Base-by-base conservation (phyloP, 2,329 filamentous ascomycete genomes). In the Sarocladiaceae sp. region DNA sequence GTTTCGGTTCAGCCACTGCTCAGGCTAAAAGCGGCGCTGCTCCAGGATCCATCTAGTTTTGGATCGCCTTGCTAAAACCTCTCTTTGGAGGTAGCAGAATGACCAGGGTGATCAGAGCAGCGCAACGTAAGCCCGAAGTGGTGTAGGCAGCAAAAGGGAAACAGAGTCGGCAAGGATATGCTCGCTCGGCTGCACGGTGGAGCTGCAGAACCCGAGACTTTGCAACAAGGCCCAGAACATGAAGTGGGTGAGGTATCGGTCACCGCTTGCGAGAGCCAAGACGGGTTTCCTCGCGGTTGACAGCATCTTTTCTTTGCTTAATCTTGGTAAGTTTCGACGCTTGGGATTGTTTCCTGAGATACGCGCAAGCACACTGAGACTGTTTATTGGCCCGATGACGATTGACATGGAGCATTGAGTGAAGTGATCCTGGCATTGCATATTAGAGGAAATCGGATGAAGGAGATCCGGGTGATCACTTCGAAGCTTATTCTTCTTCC, bases 401-500 rank as follows among this genome's bases (percentile, higher is more conserved):
- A n/a, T n/a, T n/a, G n/a, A n/a, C n/a, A n/a, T n/a, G n/a, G 33
- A 36, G 33, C 15, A n/a, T 17, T 17, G 33, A 36, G 12, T 36
- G 7, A 36, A 36, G 33, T n/a, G 12, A 36, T 36, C 33, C 33
- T 5, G 6, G 33, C 33, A 17, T n/a, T 6, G 33, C 33, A 22
- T 40, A 7, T 7, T 17, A 20, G 17, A 7, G 17, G 37, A n/a
- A 44, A 44, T 44, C 40, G 40, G 40, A 44, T 26, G 22, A 25
- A 44, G 20, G 28, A 12, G 40, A 44, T 44, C 40, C 40, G 40
- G 40, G 23, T 44, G 40, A 44, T 44, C 40, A 44, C n/a, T 12
- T 44, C 6, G 5, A 44, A 44, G 40, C 40, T 44, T 44, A 22
- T 25, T n/a, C 33, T 6, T 5, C 5, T 10, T 5, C 6, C 6